Conservation (phyloP, 805 yeast species). For the Wickerhamiella cacticola region DNA sequence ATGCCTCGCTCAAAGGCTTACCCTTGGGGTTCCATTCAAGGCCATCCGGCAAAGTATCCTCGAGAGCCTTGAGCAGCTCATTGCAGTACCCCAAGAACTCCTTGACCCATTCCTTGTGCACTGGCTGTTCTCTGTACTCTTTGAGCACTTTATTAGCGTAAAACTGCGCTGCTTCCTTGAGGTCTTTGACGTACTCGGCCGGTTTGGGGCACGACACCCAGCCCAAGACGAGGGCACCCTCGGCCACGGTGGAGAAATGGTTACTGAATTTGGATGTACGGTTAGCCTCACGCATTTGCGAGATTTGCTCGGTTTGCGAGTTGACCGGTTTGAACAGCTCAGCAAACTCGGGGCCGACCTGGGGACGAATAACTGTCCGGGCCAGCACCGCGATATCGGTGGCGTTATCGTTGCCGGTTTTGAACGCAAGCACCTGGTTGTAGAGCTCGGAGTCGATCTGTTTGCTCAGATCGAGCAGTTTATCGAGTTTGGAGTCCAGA, state of each 20-base stretch:
- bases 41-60: constrained; percentile 75
- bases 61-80: constrained; percentile 58
- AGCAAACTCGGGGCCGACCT: constrained; percentile 45
- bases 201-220: constrained; percentile 81
- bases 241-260: constrained; percentile 72
- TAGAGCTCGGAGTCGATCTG: constrained; percentile 18
- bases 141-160: constrained; percentile 87
- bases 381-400: constrained; percentile 30
- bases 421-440: constrained; percentile 30
- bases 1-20: constrained; percentile 40
- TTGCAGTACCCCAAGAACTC: constrained; percentile 51
- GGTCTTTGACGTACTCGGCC: constrained; percentile 55
- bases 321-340: constrained; percentile 60
- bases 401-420: constrained; percentile 17
- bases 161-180: constrained; percentile 83
- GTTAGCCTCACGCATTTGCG: constrained; percentile 59
- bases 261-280: constrained; percentile 53
- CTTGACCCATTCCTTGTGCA: constrained; percentile 74
- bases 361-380: constrained; percentile 51
- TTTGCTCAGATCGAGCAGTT: constrained; percentile 14
- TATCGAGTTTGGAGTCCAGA: constrained; percentile 10
- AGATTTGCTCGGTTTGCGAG: constrained; percentile 43
- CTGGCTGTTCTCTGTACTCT: constrained; percentile 64
- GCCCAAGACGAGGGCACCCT: constrained; percentile 80
- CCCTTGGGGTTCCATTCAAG: constrained; percentile 64